Base-by-base conservation (phyloP, 768 basidiomycete genomes). In the Phylloporus arenicola region DNA sequence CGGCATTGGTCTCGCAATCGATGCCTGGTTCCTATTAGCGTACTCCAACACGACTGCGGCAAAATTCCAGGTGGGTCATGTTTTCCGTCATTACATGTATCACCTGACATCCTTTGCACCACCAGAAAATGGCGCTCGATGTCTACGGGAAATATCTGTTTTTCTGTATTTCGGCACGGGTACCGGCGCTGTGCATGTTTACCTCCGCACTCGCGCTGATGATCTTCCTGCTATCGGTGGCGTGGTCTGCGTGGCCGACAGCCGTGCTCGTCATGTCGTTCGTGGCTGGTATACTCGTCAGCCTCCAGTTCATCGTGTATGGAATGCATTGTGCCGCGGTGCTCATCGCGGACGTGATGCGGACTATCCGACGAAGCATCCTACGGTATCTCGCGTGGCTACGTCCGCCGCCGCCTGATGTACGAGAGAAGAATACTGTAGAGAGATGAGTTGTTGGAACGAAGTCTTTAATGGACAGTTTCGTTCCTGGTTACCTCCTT, bases 281-380 rank as follows among this genome's bases (percentile, higher is more conserved):
- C 55, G 25, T 76, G 1, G 72, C 83, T 1, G 86, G 86, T 0
- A 29, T 82, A 1, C 59, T 85, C 10, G 68, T 87, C 70, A 76
- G 73, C 7, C 67, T 86, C 40, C 86, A 88, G 66, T 87, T 84
- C 65, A 68, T 86, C 17, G 76, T 83, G 17, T 84, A 72, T 61
- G 80, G 81, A 1, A 59, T 71, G 3, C 65, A 56, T 65, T 68
- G 64, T 6, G 39, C 19, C 3, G 54, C 54, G 22, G 52, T 56
- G 14, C 43, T 55, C n/a, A 10, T 64, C 2, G 39, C 33, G 20
- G 53, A 58, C 6, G 20, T 40, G 5, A 13, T 22, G 3, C 54
- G 57, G 16, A 17, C 11, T 24, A 25, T 54, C 3, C 55, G 58
- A 13, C 56, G 55, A 29, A 49, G 58, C 9, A 6, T 61, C 29